Evolutionary conservation across 129 eudicot species (phyloP).

Genomic region (Lactuca saligna): DNA sequence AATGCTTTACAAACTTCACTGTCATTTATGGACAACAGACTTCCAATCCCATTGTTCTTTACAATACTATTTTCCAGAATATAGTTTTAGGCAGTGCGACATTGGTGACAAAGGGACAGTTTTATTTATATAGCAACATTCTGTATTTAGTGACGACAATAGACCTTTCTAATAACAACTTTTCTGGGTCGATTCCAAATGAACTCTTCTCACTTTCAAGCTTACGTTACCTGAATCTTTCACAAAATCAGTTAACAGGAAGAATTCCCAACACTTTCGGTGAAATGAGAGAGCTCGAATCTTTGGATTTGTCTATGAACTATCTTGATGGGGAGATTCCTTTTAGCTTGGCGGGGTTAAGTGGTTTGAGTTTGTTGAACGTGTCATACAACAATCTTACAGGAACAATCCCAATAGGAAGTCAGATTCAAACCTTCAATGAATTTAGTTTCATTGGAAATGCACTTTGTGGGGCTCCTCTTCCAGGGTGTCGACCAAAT

Average conservation of each 20-base stretch:
- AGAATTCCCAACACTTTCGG: constrained; percentile 14
- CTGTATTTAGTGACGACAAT: constrained; percentile 7
- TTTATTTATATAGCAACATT: neutral
- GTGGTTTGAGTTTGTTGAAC: constrained; percentile 2
- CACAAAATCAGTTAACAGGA: constrained; percentile 27
- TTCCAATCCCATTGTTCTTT: neutral
- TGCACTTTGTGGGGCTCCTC: constrained; percentile 19
- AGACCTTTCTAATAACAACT: constrained; percentile 28
- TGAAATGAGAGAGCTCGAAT: constrained; percentile 15
- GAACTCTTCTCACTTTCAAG: constrained; percentile 3
- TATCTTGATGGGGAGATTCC: constrained; percentile 23
- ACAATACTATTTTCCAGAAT: neutral
- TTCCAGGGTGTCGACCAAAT: neutral
- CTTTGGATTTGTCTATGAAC: constrained; percentile 27
- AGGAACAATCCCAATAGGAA: constrained; percentile 21
- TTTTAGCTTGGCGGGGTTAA: neutral
- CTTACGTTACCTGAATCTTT: constrained; percentile 20
- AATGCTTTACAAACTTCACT: constrained; percentile 25
- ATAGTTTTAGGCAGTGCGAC: neutral
- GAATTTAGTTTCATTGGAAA: constrained; percentile 11
- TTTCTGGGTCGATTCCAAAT: constrained; percentile 21
- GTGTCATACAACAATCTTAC: constrained; percentile 26
- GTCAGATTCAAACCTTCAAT: constrained; percentile 9
- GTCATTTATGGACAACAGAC: neutral
- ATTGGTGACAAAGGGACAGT: constrained; percentile 23